Conservation (phyloP, 1,284 basidiomycete genomes). For the Puccinia polysora region DNA sequence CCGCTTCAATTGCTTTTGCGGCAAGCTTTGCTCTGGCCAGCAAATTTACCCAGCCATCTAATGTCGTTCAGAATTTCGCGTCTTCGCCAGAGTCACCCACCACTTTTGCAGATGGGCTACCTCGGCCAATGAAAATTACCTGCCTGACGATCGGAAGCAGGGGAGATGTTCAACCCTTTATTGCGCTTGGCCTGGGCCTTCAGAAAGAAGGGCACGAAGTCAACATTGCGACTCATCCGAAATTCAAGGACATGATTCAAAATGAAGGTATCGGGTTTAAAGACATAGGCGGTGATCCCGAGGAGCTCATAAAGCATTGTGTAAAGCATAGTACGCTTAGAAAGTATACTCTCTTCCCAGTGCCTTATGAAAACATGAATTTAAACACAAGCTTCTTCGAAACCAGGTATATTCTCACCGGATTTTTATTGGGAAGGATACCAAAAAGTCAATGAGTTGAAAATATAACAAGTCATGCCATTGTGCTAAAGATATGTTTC, state of each 20-base stretch:
- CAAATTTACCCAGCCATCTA: no score
- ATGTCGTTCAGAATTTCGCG: no score
- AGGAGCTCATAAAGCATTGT: slow-evolving; percentile 50
- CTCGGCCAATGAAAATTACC: slow-evolving; percentile 21
- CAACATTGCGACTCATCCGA: slow-evolving; percentile 50
- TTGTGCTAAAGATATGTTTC: slow-evolving; percentile 34
- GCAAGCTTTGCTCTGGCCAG: no score
- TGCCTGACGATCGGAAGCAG: slow-evolving; percentile 50
- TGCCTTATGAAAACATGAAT: neutral
- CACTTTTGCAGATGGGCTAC: no score
- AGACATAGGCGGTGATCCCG: slow-evolving; percentile 49
- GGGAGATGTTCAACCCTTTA: slow-evolving; percentile 51
- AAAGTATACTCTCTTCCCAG: slow-evolving; percentile 46
- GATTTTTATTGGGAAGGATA: slow-evolving; percentile 10
- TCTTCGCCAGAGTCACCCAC: no score
- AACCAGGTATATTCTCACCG: slow-evolving; percentile 13
- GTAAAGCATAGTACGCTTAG: slow-evolving; percentile 49
- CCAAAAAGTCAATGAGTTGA: neutral
- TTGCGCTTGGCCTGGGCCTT: slow-evolving; percentile 49
- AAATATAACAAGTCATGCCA: neutral
- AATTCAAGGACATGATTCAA: slow-evolving; percentile 48
- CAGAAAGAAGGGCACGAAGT: slow-evolving; percentile 48
- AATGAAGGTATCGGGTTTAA: slow-evolving; percentile 48
- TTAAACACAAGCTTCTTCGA: neutral
- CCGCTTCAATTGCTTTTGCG: no score